Percentiles rank a stretch among this genome's conserved stretches.
phyloP scores from a whole-genome alignment of 257 asterid genomes.

The Voacanga thouarsii region DNA sequence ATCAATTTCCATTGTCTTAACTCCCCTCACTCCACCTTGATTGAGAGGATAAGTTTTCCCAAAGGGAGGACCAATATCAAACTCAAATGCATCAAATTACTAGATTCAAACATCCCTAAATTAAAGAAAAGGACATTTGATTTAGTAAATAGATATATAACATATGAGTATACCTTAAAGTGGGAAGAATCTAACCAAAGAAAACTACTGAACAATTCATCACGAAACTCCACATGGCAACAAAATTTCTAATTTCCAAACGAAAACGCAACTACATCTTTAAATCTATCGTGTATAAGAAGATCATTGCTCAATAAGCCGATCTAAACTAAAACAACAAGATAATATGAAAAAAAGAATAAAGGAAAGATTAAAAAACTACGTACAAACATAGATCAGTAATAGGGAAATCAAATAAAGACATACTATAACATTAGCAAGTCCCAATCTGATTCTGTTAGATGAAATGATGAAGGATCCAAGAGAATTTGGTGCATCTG shows the following conservation, averaged over 20 bases:
- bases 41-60: background rate
- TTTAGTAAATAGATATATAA: background rate
- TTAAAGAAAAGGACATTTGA: background rate
- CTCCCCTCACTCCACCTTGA: too few species aligned
- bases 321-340: conserved; percentile 14
- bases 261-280: background rate
- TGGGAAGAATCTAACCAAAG: background rate
- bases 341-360: conserved; percentile 7
- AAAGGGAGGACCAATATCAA: background rate
- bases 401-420: background rate
- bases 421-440: background rate
- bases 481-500: background rate
- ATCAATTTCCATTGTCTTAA: background rate
- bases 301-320: background rate
- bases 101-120: background rate
- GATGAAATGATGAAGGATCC: conserved; percentile 2
- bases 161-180: background rate
- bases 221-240: background rate
- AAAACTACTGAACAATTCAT: background rate
- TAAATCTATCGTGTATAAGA: background rate
- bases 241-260: background rate
- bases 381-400: conserved; percentile 1
- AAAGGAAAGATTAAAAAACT: background rate
- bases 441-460: background rate
- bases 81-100: background rate